A percentile compares a stretch with the other conserved stretches of the same genome.
Conservation (phyloP, 495 filamentous ascomycete species). For the Bombardia bombarda region DNA sequence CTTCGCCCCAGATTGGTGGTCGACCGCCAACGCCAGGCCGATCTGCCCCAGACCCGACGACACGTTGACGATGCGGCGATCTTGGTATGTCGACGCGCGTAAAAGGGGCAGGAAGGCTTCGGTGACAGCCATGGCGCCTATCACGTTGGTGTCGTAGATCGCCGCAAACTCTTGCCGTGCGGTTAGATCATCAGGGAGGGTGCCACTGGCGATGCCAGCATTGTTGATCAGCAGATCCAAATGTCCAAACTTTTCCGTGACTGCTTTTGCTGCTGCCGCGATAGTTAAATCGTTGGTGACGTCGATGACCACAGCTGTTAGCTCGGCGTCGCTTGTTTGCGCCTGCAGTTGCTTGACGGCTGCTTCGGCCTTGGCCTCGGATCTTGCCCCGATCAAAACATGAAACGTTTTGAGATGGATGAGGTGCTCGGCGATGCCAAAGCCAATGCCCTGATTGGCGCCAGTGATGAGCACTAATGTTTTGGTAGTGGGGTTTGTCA, state of each 20-base stretch:
- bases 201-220: slow-evolving; percentile 3
- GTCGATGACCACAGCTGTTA: slow-evolving; percentile 27
- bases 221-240: slow-evolving; percentile 15
- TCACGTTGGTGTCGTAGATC: slow-evolving; percentile 30
- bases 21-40: slow-evolving; percentile 11
- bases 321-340: slow-evolving; percentile 14
- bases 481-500: not conserved
- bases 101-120: slow-evolving; percentile 35
- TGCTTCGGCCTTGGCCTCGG: slow-evolving; percentile 14
- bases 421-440: slow-evolving; percentile 25
- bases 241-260: slow-evolving; percentile 26
- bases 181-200: not conserved
- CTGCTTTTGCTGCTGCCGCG: slow-evolving; percentile 20
- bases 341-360: slow-evolving; percentile 16
- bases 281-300: slow-evolving; percentile 34
- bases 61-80: slow-evolving; percentile 7
- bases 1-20: slow-evolving; percentile 1
- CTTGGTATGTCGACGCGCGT: slow-evolving; percentile 4
- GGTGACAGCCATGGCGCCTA: slow-evolving; percentile 26
- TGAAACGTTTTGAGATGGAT: slow-evolving; percentile 20
- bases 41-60: slow-evolving; percentile 29
- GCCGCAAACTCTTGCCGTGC: slow-evolving; percentile 21
- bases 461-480: slow-evolving; percentile 33
- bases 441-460: slow-evolving; percentile 39
- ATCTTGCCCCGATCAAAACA: slow-evolving; percentile 31